Evolutionary conservation across 768 basidiomycete species (phyloP).

Genomic region (Russula compacta): DNA sequence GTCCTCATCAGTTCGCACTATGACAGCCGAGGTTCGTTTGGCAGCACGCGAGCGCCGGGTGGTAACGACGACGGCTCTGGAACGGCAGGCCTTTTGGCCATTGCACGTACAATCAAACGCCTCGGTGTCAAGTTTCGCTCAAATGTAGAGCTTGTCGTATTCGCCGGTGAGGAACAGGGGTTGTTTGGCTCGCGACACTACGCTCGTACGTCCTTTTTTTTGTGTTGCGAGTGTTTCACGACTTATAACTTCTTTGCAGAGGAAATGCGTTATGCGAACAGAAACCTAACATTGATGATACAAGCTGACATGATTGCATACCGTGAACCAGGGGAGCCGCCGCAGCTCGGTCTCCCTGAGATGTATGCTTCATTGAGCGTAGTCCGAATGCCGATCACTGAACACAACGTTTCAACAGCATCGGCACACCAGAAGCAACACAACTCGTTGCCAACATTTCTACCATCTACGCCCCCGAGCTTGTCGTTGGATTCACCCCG

Average conservation of each 20-base stretch:
- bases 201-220: slow-evolving; percentile 58
- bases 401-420: slow-evolving; percentile 34
- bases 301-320: slow-evolving; percentile 94
- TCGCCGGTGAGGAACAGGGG: slow-evolving; percentile 92
- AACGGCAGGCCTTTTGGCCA: slow-evolving; percentile 64
- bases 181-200: slow-evolving; percentile 70
- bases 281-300: slow-evolving; percentile 72
- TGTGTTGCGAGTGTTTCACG: neutral
- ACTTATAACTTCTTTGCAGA: slow-evolving; percentile 29
- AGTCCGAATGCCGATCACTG: neutral
- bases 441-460: slow-evolving; percentile 70
- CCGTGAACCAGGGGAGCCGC: slow-evolving; percentile 65
- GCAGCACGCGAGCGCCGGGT: slow-evolving; percentile 56
- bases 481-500: slow-evolving; percentile 56
- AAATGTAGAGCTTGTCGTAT: slow-evolving; percentile 73
- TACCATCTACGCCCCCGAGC: slow-evolving; percentile 71
- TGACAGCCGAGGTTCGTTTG: slow-evolving; percentile 86
- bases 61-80: slow-evolving; percentile 60
- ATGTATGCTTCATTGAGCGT: slow-evolving; percentile 33
- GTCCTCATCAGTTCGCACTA: slow-evolving; percentile 83
- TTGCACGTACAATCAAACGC: slow-evolving; percentile 65
- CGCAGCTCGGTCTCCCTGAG: slow-evolving; percentile 75
- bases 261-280: slow-evolving; percentile 45
- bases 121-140: slow-evolving; percentile 61
- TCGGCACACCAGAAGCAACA: slow-evolving; percentile 69